Evolutionary conservation across 75 land plant genomes (phyloP), one percentile per base, ranked within the genome.

Genomic region (Selaginella moellendorffii): DNA sequence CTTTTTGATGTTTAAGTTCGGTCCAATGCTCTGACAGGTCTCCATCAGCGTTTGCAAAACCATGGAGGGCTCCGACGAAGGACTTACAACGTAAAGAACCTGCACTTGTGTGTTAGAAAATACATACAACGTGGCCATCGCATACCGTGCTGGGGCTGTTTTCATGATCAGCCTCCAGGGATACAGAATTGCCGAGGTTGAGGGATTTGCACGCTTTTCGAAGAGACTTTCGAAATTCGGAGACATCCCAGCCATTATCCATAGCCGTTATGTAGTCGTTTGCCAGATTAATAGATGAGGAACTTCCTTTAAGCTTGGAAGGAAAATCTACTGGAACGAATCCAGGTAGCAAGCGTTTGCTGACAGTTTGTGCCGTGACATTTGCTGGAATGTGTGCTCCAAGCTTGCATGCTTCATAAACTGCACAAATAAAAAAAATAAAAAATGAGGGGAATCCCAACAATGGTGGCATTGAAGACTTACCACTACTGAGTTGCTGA

Each of bases 51-150:
- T 89, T 63, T 82, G 86, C 17, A 88, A 76, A 27, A 93, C 63
- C 42, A 82, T 80, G 53, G 54, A 26, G 62, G 84, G 85, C 8
- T 85, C 90, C 0, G 96, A 79, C 36, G 86, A 86, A 63, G 98
- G 98, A 69, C 96, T 88, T 0, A 93, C 75, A 12, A 93, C 78
- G 72, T 93, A 93, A 18, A 90, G 65, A 30, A 89, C 97, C 97
- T 91, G 80, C 10, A 69, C 5, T 14, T 5, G n/a, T 2, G 23
- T 56, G 23, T n/a, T 5, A 2, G 59, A 2, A 56, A 56, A 23
- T 23, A 19, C 21, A 2, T n/a, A 46, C 24, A 21, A 31, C 17
- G 22, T 46, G 12, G 28, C 54, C 26, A n/a, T 29, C 1, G 17
- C 79, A 66, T 80, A 92, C 99, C 65, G 65, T 79, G 54, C 77